Conservation (phyloP, 805 yeast species). For the Blastobotrys chiropterorum region DNA sequence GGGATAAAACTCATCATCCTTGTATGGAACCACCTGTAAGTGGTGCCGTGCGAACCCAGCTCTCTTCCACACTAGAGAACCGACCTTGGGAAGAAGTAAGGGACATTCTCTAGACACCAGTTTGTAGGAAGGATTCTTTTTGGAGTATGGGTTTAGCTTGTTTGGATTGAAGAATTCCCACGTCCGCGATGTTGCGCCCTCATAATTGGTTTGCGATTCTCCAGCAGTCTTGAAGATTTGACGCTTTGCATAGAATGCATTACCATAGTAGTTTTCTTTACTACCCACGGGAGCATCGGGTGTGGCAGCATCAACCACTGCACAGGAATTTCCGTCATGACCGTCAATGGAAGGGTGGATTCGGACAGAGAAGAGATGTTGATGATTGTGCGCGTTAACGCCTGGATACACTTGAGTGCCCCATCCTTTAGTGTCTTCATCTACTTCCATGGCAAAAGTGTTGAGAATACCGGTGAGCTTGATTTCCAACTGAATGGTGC, state of each 20-base stretch:
- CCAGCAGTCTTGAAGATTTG: constrained; percentile 50
- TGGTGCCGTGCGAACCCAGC: constrained; percentile 74
- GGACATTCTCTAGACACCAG: constrained; percentile 71
- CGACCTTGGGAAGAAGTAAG: constrained; percentile 64
- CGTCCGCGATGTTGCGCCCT: constrained; percentile 33
- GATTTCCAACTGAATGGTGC: constrained; percentile 71
- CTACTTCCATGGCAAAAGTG: constrained; percentile 56
- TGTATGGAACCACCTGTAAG: constrained; percentile 63
- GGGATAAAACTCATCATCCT: constrained; percentile 69
- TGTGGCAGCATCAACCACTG: constrained; percentile 48
- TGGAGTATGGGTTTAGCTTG: constrained; percentile 59
- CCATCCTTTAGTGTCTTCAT: constrained; percentile 65
- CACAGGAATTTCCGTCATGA: constrained; percentile 52
- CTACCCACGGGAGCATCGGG: constrained; percentile 49
- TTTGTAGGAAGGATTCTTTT: constrained; percentile 71
- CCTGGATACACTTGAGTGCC: constrained; percentile 76
- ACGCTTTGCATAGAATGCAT: constrained; percentile 63
- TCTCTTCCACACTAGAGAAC: constrained; percentile 70
- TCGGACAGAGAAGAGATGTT: constrained; percentile 73
- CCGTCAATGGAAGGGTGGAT: constrained; percentile 79
- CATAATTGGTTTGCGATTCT: constrained; percentile 58
- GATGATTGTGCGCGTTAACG: constrained; percentile 82
- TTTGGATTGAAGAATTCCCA: constrained; percentile 58
- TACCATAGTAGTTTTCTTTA: constrained; percentile 68
- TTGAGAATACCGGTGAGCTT: constrained; percentile 79